Conservation (phyloP, 192 early-diverging fungal genomes). For the Dispira parvispora region DNA sequence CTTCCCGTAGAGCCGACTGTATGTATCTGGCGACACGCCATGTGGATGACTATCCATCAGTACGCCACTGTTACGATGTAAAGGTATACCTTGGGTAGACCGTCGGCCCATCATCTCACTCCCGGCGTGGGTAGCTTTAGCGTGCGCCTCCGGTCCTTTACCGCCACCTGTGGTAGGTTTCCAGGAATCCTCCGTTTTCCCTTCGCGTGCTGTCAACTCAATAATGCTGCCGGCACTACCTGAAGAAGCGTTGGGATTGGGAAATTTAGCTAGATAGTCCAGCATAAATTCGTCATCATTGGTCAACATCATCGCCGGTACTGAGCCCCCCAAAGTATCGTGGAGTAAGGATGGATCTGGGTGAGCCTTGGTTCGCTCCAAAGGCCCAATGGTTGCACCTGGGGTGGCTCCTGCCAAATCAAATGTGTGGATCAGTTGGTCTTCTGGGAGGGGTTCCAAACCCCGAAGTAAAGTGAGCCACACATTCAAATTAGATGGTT, state of each 20-base stretch:
- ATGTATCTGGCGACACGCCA: too few relatives aligned
- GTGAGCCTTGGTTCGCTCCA: not conserved
- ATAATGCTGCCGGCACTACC: not conserved
- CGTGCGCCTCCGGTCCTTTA: not conserved
- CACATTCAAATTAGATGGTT: not conserved
- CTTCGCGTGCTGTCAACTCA: not conserved
- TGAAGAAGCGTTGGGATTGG: not conserved
- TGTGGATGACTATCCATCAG: too few relatives aligned
- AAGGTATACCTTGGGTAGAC: not conserved
- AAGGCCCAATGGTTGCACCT: not conserved
- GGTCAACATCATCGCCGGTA: not conserved
- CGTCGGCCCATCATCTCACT: not conserved
- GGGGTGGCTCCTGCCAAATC: not conserved
- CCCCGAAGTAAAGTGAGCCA: constrained; percentile 8
- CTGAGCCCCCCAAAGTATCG: not conserved
- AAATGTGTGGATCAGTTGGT: not conserved
- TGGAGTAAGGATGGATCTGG: not conserved
- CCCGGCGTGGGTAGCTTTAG: not conserved
- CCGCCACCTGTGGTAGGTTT: not conserved
- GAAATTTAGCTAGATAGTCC: constrained; percentile 6
- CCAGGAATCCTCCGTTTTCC: not conserved
- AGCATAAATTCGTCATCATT: not conserved
- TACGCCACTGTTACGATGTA: not conserved
- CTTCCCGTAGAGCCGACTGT: too few relatives aligned
- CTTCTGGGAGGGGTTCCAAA: not conserved